phyloP scores from a whole-genome alignment of 768 basidiomycete genomes.

The Termitomyces titanicus region DNA sequence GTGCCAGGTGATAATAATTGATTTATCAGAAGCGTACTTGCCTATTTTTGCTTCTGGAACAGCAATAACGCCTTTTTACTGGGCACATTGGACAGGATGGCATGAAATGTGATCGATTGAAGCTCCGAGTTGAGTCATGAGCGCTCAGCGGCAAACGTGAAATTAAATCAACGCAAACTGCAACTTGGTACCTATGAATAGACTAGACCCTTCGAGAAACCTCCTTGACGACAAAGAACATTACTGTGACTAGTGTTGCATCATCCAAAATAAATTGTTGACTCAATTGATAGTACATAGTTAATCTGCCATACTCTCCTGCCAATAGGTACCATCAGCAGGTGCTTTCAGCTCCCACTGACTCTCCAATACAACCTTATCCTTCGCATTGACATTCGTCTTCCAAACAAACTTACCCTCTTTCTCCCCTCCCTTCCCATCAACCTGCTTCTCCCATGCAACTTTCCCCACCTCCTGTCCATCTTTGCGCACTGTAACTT shows the following conservation, averaged over 20 bases:
- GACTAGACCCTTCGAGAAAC: too few relatives aligned
- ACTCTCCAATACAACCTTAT: constrained; percentile 39
- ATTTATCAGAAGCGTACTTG: too few relatives aligned
- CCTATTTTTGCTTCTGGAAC: neutral
- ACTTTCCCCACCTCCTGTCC: constrained; percentile 33
- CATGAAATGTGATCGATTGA: too few relatives aligned
- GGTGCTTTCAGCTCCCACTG: constrained; percentile 53
- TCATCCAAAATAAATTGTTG: too few relatives aligned
- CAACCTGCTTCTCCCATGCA: constrained; percentile 31
- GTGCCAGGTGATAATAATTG: too few relatives aligned
- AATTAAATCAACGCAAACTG: too few relatives aligned
- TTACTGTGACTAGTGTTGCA: neutral
- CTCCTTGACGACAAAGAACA: too few relatives aligned
- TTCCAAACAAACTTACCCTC: constrained; percentile 58
- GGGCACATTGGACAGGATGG: neutral
- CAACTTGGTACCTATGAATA: too few relatives aligned
- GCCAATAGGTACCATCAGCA: constrained; percentile 23
- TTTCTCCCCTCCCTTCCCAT: constrained; percentile 47
- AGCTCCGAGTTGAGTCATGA: neutral
- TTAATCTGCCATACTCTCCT: constrained; percentile 11
- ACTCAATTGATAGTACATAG: neutral
- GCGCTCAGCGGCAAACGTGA: too few relatives aligned
- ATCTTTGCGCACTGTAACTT: constrained; percentile 26
- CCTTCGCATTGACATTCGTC: constrained; percentile 38
- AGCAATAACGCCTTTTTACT: too few relatives aligned